Evolutionary conservation across 1,284 basidiomycete species (phyloP).

Genomic region (Hypsizygus ulmarius): DNA sequence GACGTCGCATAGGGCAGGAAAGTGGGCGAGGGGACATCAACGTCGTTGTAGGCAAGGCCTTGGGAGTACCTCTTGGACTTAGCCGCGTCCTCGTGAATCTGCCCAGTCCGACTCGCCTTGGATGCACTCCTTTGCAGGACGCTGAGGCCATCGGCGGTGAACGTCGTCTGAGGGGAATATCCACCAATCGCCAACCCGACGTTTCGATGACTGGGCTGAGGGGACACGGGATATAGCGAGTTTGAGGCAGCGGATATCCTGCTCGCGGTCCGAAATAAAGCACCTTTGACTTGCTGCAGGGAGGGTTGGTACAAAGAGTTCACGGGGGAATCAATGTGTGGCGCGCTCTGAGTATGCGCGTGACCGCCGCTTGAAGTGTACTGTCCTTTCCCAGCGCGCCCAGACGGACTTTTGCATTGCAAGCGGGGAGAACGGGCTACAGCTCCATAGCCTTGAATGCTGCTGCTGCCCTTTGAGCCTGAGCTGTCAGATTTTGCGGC

Average conservation of each 20-base stretch:
- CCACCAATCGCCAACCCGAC: constrained; percentile 46
- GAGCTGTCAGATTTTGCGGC: constrained; percentile 6
- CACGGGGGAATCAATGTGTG: constrained; percentile 16
- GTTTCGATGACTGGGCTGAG: constrained; percentile 31
- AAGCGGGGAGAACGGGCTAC: constrained; percentile 11
- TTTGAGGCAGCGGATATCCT: constrained; percentile 51
- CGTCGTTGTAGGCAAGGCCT: constrained; percentile 53
- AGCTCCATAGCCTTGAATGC: constrained; percentile 8
- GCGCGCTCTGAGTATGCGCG: constrained; percentile 16
- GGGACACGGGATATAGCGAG: constrained; percentile 52
- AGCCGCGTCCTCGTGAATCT: constrained; percentile 28
- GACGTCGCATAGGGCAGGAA: constrained; percentile 32
- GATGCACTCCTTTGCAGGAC: constrained; percentile 35
- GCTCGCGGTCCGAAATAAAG: constrained; percentile 37
- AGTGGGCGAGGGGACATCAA: constrained; percentile 47
- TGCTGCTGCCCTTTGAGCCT: constrained; percentile 6
- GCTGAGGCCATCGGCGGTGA: constrained; percentile 45
- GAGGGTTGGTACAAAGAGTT: constrained; percentile 25
- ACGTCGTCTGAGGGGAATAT: constrained; percentile 30
- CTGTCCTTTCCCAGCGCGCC: constrained; percentile 17
- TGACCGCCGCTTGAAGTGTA: constrained; percentile 16
- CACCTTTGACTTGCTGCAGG: constrained; percentile 35
- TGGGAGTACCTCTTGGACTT: constrained; percentile 33
- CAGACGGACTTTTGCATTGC: constrained; percentile 14
- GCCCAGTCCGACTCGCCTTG: constrained; percentile 28